Conservation (phyloP, 2,329 filamentous ascomycete species). For the Cladophialophora psammophila region DNA sequence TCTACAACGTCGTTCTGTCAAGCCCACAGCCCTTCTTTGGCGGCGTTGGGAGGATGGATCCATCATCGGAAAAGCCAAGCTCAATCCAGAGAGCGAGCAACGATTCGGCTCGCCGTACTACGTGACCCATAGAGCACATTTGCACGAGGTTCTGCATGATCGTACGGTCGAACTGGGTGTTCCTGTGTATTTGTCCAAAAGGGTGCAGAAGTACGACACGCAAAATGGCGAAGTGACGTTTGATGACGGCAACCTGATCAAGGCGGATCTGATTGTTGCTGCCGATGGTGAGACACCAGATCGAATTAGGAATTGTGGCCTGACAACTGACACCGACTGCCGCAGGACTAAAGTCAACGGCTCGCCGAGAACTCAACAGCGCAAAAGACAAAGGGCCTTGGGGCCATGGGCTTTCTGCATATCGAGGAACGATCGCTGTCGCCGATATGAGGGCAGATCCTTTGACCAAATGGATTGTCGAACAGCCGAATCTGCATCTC, state of each 20-base stretch:
- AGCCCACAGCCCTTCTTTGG: conserved; percentile 6
- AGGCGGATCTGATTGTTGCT: conserved; percentile 38
- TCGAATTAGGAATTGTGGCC: neutral
- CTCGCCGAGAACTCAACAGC: neutral
- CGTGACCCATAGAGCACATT: conserved; percentile 21
- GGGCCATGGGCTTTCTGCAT: conserved; percentile 12
- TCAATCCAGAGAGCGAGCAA: conserved; percentile 8
- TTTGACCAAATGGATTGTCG: neutral
- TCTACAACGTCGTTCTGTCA: conserved; percentile 2
- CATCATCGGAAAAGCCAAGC: conserved; percentile 12
- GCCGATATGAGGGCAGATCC: conserved; percentile 1
- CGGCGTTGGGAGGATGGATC: conserved; percentile 16
- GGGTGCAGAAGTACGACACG: conserved; percentile 11
- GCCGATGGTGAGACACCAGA: conserved; percentile 33
- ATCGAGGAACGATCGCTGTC: conserved; percentile 9
- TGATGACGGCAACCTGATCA: conserved; percentile 28
- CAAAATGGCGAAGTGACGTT: conserved; percentile 27
- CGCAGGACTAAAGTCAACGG: conserved; percentile 4
- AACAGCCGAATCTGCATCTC: conserved; percentile 1
- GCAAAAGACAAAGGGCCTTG: conserved; percentile 1
- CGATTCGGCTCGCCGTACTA: conserved; percentile 22
- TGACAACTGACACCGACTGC: neutral
- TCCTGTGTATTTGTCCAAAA: conserved; percentile 8
- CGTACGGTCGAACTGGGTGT: conserved; percentile 18
- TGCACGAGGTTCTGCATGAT: conserved; percentile 22